These are phyloP conservation scores for Vanilla planifolia DNA, from an alignment of 106 monocot genomes.

Conservation along the genomic window DNA sequence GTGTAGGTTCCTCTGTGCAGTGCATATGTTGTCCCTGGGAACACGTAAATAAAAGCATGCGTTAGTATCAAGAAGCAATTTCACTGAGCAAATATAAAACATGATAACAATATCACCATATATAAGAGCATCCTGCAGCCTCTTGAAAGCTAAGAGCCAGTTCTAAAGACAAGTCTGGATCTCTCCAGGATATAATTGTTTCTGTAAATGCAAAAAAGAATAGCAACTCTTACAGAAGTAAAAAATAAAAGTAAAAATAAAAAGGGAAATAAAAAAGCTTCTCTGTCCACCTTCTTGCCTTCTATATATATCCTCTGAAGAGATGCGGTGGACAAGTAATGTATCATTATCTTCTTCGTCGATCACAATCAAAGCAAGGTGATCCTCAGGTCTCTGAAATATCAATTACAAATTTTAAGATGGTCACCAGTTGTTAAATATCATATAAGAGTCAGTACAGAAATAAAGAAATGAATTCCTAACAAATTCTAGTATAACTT, in stretches of 20 bases:
- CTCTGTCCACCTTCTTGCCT: slow-evolving; percentile 75
- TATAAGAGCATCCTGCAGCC: slow-evolving; percentile 84
- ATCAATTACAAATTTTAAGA: too few relatives aligned
- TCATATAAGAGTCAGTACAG: too few relatives aligned
- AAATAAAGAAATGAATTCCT: too few relatives aligned
- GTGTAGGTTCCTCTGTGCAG: slow-evolving; percentile 75
- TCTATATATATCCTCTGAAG: slow-evolving; percentile 75
- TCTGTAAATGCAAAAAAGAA: slow-evolving; percentile 35
- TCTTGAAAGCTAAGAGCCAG: slow-evolving; percentile 97
- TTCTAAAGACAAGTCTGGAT: slow-evolving; percentile 64
- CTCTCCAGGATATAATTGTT: slow-evolving; percentile 96
- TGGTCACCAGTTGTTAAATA: too few relatives aligned
- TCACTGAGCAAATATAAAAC: not conserved
- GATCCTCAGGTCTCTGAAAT: slow-evolving; percentile 68
- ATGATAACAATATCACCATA: slow-evolving; percentile 45
- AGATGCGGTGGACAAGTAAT: slow-evolving; percentile 76
- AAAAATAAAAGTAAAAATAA: not conserved
- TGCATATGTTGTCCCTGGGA: slow-evolving; percentile 74
- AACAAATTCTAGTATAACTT: too few relatives aligned
- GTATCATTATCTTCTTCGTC: slow-evolving; percentile 92
- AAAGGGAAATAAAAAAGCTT: not conserved
- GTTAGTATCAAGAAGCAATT: not conserved
- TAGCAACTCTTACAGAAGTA: not conserved
- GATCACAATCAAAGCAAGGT: slow-evolving; percentile 72
- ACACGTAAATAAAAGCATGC: not conserved